phyloP scores from a whole-genome alignment of 805 yeast species.

The Metschnikowia bowlesiae region DNA sequence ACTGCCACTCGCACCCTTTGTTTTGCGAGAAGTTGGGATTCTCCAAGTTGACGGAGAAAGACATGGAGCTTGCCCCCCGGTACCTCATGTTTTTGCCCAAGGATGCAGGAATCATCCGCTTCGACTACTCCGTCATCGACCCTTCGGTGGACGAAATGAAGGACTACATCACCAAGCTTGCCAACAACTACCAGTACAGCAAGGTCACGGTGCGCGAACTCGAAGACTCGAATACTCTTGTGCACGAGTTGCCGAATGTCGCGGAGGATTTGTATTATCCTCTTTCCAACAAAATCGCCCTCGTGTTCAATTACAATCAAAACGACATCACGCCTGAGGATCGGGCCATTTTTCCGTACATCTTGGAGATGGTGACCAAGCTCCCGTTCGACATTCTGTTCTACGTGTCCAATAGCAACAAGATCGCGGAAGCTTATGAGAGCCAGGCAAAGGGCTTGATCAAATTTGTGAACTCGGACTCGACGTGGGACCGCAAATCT shows the following conservation, averaged over 20 bases:
- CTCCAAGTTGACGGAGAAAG: constrained; percentile 21
- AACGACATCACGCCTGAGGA: constrained; percentile 56
- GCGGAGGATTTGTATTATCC: constrained; percentile 36
- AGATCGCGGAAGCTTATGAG: constrained; percentile 35
- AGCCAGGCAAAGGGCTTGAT: constrained; percentile 40
- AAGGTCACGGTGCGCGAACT: constrained; percentile 26
- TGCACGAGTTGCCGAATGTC: constrained; percentile 24
- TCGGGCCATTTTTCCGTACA: constrained; percentile 52
- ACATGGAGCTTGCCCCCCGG: constrained; percentile 29
- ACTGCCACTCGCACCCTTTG: constrained; percentile 48
- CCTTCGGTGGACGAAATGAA: constrained; percentile 28
- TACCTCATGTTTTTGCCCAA: constrained; percentile 53
- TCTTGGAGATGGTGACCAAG: constrained; percentile 57
- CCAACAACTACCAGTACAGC: constrained; percentile 43
- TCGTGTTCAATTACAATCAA: constrained; percentile 52
- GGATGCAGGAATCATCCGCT: constrained; percentile 41
- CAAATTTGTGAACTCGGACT: constrained; percentile 42
- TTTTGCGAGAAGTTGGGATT: constrained; percentile 53
- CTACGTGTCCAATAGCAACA: constrained; percentile 46
- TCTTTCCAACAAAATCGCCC: constrained; percentile 40
- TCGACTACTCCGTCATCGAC: constrained; percentile 38
- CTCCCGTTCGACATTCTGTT: constrained; percentile 53
- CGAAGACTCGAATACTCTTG: constrained; percentile 27
- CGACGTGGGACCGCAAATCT: constrained; percentile 23
- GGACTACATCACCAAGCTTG: constrained; percentile 44